Evolutionary conservation across 2,329 filamentous ascomycete species (phyloP), one percentile per base, ranked within the genome.

Genomic region (Camptophora hylomeconis): DNA sequence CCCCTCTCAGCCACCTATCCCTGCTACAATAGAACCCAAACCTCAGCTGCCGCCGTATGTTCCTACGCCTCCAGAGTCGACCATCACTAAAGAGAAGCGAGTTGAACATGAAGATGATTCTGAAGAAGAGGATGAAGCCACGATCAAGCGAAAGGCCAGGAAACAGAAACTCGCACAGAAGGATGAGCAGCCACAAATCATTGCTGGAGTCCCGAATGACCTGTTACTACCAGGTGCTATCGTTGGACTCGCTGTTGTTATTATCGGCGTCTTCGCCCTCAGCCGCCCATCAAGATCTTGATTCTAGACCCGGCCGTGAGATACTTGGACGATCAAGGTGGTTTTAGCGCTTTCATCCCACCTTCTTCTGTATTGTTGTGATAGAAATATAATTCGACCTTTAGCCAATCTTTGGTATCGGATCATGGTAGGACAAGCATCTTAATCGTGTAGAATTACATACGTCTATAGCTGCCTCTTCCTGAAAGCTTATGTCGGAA

Each of bases 161-260:
- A 49, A 49, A 38, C 58, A 60, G 35, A 52, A 55, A 11, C 46
- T 58, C 25, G 61, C 64, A 40, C 56, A 64, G 15, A 59, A 70
- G 31, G 68, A 74, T 33, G 75, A 87, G 35, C 82, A 92, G 56
- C n/a, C 17, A 8, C 23, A 31, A 19, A 62, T 93, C 34, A 87
- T 98, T 49, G 69, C 76, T 2, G 89, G 89, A 31, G 80, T 98
- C 18, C 84, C 89, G 6, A 98, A 98, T 49, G 89, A 98, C 48
- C 63, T 95, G 31, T 65, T 98, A 11, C 69, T 95, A 22, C 89
- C 89, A 0, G 89, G 89, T 41, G 89, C 89, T 12, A 87, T 98
- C 51, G 84, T 89, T 33, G 86, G 86, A n/a, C 60, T 98, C 48
- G 89, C 87, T 7, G 82, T 92, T 23, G 86, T 93, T 20, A 93